Base-by-base conservation (phyloP, 2,329 filamentous ascomycete genomes). In the Cyclaneusma minus region DNA sequence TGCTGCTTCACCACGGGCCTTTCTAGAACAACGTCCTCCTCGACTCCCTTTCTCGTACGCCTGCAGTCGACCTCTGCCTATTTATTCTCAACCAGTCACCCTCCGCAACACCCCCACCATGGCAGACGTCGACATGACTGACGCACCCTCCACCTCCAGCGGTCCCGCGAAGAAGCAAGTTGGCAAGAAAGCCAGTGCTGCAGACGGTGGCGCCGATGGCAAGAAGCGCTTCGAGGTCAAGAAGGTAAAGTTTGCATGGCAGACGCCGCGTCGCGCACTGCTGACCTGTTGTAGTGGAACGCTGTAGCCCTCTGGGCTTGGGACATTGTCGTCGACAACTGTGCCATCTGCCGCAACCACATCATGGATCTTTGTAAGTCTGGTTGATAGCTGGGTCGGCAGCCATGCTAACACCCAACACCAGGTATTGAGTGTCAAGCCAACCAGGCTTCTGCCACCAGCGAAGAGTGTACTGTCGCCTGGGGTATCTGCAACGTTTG, bases 281-380 rank as follows among this genome's bases (percentile, higher is more conserved):
- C 21, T 38, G 26, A 37, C 27, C 5, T 31, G 13, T 3, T 36
- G 22, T 45, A 94, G 87, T 98, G 89, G 89, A 95, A 95, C 45
- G 89, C 89, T 0, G 89, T 98, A 27, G 85, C 89, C 21, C 66
- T 98, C 3, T 98, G 89, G 89, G 89, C 89, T 1, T 98, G 89
- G 89, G 89, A 98, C 50, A 98, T 98, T 32, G 85, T 95, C 16
- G 89, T 98, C 34, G 89, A 98, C 58, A 98, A 98, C 66, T 98
- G 89, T 51, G 89, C 89, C 44, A 98, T 98, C 50, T 98, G 89
- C 64, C 71, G 89, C 50, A 98, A 98, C 52, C 89, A 98, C 54
- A 98, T 98, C 55, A 98, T 98, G 89, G 89, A 98, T 54, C 65
- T 98, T 15, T 98, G 89, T 84, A 60, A 42, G 73, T 53, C 21